Evolutionary conservation across 2,329 filamentous ascomycete species (phyloP).

Genomic region (Fusarium sp.): DNA sequence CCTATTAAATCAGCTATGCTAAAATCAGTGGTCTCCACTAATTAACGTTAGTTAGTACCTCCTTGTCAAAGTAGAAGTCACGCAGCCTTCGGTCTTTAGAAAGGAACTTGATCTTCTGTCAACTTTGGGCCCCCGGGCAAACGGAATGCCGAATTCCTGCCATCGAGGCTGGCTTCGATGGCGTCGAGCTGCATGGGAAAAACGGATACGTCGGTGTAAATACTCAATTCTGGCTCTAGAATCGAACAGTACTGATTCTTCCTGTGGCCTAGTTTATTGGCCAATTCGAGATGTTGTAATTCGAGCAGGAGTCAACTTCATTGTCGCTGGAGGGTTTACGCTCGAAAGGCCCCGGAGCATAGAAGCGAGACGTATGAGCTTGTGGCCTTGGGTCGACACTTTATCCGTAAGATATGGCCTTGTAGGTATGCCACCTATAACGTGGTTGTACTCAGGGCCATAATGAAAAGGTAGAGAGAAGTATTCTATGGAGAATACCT

Average conservation of each 20-base stretch:
- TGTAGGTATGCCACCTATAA: too few species aligned
- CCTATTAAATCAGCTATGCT: too few species aligned
- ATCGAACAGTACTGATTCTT: background rate
- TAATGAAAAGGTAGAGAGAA: too few species aligned
- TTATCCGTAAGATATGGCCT: constrained; percentile 33
- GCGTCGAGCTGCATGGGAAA: constrained; percentile 62
- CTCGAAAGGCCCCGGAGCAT: constrained; percentile 46
- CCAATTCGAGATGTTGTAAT: constrained; percentile 57
- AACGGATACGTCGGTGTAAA: constrained; percentile 67
- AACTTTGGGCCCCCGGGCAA: constrained; percentile 73
- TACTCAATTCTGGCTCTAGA: rapidly evolving
- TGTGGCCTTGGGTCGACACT: constrained; percentile 52
- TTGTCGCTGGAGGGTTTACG: constrained; percentile 53
- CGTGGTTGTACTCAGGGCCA: too few species aligned
- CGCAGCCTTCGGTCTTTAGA: too few species aligned
- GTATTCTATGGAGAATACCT: too few species aligned
- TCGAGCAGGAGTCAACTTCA: constrained; percentile 41
- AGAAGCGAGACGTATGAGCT: constrained; percentile 52
- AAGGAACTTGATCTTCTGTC: constrained; percentile 44
- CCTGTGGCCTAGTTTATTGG: constrained; percentile 56
- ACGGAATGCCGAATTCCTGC: constrained; percentile 48
- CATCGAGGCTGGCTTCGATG: constrained; percentile 53
- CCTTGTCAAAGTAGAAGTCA: too few species aligned
- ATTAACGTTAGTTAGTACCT: too few species aligned
- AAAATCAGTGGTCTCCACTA: too few species aligned